These are phyloP conservation scores for Juglanconis oblonga DNA, from an alignment of 2,329 filamentous ascomycete genomes.

Conservation along the genomic window DNA sequence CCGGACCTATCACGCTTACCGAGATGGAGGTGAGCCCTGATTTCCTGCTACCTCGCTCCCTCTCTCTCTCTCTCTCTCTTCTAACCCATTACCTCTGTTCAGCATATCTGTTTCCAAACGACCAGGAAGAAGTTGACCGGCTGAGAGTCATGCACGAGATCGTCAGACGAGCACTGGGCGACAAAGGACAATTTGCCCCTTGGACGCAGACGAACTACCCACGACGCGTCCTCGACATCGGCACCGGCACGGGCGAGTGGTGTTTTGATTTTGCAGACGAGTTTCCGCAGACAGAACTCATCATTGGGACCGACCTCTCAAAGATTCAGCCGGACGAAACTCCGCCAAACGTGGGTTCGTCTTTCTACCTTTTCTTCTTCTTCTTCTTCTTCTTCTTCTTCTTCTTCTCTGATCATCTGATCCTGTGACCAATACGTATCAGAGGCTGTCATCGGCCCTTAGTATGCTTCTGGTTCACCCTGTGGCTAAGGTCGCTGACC, in stretches of 20 bases:
- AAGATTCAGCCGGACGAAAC: constrained; percentile 65
- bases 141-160: constrained; percentile 30
- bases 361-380: background rate
- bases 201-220: constrained; percentile 27
- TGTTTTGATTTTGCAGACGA: constrained; percentile 64
- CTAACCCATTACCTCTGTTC: background rate
- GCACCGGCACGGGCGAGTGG: constrained; percentile 60
- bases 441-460: no score
- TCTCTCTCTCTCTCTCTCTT: background rate
- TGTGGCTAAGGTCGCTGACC: no score
- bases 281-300: constrained; percentile 52
- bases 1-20: constrained; percentile 18
- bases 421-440: no score
- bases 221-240: constrained; percentile 33
- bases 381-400: no score
- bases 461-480: no score
- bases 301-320: constrained; percentile 65
- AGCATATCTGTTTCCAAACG: constrained; percentile 36
- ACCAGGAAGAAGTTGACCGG: constrained; percentile 29
- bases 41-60: background rate
- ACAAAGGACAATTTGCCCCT: constrained; percentile 29
- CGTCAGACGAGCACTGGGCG: constrained; percentile 29
- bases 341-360: constrained; percentile 59
- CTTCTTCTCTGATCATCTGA: no score
- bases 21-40: constrained; percentile 11